Percentiles rank a stretch among this genome's conserved stretches.
Conservation (phyloP, 129 eudicot genomes). For the Saposhnikovia divaricata region DNA sequence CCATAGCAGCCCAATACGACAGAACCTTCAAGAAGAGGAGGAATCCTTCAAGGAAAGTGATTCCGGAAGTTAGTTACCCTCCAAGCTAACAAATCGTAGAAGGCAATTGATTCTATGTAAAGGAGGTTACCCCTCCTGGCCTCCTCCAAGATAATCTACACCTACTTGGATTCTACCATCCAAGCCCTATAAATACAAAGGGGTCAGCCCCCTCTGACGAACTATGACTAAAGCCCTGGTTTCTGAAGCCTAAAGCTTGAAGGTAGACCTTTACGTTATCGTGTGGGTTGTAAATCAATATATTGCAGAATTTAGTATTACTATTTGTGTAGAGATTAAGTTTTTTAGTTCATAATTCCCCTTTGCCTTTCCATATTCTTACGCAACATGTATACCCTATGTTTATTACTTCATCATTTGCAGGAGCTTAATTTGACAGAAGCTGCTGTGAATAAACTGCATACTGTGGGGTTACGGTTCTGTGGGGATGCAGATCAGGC, state of each 20-base stretch:
- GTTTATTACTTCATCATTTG: neutral
- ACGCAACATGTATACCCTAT: neutral
- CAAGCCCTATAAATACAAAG: no score
- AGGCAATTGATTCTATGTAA: no score
- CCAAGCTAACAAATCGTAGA: no score
- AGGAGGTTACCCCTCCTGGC: no score
- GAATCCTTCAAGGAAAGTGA: no score
- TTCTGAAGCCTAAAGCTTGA: neutral
- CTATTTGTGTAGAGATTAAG: neutral
- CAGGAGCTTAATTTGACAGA: conserved; percentile 89
- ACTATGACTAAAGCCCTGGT: neutral
- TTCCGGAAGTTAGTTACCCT: no score
- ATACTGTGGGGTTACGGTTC: conserved; percentile 79
- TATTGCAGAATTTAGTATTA: neutral
- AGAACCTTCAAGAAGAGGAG: no score
- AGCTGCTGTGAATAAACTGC: conserved; percentile 77
- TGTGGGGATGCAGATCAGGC: conserved; percentile 86
- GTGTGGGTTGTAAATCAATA: neutral
- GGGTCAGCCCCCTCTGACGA: no score
- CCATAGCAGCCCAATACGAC: no score
- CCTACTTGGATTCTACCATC: no score
- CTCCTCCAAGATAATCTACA: no score
- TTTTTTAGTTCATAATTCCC: neutral
- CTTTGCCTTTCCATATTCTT: neutral
- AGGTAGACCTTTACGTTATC: neutral